Conservation (phyloP, 108 stramenopile species). For the Fragilaria radians region DNA sequence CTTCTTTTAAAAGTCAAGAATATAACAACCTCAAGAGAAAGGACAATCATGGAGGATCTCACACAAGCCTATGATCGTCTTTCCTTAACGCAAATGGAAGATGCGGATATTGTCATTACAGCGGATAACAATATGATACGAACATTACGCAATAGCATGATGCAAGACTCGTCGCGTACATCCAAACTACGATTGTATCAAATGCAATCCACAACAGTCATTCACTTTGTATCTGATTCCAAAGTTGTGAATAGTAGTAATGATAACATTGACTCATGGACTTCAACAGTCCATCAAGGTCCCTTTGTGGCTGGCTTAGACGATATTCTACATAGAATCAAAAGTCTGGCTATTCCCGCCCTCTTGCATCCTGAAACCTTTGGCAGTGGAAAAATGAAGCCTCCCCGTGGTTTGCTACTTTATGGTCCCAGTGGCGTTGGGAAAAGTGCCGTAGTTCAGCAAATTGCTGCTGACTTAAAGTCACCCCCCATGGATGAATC, state of each 20-base stretch:
- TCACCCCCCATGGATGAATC: constrained; percentile 22
- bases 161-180: too few species aligned
- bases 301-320: constrained; percentile 59
- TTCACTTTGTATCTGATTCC: neutral
- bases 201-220: neutral
- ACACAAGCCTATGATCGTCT: too few species aligned
- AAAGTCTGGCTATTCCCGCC: constrained; percentile 38
- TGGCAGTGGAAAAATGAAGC: constrained; percentile 35
- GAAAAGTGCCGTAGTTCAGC: constrained; percentile 52
- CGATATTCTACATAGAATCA: constrained; percentile 37
- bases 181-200: neutral
- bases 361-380: constrained; percentile 52
- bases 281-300: neutral
- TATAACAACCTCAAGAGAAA: too few species aligned
- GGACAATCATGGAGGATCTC: too few species aligned
- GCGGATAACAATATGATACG: too few species aligned
- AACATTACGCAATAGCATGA: too few species aligned
- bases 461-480: constrained; percentile 29
- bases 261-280: neutral
- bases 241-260: neutral
- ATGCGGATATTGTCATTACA: too few species aligned
- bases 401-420: constrained; percentile 67
- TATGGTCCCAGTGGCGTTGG: constrained; percentile 75
- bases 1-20: neutral
- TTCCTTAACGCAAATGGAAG: too few species aligned